phyloP scores from a whole-genome alignment of 208 protist genomes.

The Lotmaria passim region DNA sequence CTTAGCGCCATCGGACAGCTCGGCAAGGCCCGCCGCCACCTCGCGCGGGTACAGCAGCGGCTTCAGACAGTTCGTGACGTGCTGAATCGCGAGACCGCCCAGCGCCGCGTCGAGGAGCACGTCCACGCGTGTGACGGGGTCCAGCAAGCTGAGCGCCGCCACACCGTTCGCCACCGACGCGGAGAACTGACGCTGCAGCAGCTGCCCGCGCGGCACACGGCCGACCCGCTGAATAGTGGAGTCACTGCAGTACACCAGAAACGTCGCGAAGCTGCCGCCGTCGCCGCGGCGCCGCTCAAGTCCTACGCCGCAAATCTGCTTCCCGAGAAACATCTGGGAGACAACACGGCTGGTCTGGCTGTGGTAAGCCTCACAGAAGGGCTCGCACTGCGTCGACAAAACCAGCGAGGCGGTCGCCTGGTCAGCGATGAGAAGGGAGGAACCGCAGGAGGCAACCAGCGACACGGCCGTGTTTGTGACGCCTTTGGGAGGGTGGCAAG shows the following conservation, averaged over 20 bases:
- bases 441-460: slow-evolving; percentile 21
- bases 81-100: slow-evolving; percentile 34
- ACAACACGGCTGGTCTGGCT: slow-evolving; percentile 42
- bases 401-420: slow-evolving; percentile 42
- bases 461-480: slow-evolving; percentile 30
- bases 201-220: slow-evolving; percentile 42
- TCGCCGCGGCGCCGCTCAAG: slow-evolving; percentile 30
- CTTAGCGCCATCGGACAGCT: slow-evolving; percentile 43
- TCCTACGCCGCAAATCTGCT: slow-evolving; percentile 41
- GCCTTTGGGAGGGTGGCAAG: slow-evolving; percentile 3
- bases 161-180: slow-evolving; percentile 27
- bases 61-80: slow-evolving; percentile 23
- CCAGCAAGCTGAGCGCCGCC: slow-evolving; percentile 28
- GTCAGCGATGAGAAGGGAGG: slow-evolving; percentile 52
- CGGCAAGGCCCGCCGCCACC: slow-evolving; percentile 9
- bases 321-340: slow-evolving; percentile 45
- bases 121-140: slow-evolving; percentile 31
- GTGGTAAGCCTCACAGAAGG: slow-evolving; percentile 35
- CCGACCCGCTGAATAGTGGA: slow-evolving; percentile 45
- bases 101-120: slow-evolving; percentile 41
- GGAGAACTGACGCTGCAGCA: slow-evolving; percentile 41
- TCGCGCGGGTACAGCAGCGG: slow-evolving; percentile 36
- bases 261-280: slow-evolving; percentile 31
- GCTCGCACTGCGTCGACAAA: slow-evolving; percentile 42
- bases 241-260: slow-evolving; percentile 62